phyloP scores from a whole-genome alignment of 768 basidiomycete species.

The Leccinum uliginosum region DNA sequence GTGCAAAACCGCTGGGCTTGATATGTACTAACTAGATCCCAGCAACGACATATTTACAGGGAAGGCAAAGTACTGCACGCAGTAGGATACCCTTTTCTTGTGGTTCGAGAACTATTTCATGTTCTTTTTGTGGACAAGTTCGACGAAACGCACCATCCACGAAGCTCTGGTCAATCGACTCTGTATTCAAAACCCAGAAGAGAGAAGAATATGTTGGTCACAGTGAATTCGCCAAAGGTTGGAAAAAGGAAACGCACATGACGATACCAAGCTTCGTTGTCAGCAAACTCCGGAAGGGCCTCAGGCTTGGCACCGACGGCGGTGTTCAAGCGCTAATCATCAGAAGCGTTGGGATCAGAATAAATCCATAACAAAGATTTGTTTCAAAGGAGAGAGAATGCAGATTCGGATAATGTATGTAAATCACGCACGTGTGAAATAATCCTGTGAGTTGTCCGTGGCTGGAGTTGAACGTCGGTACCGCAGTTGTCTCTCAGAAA shows the following conservation, averaged over 20 bases:
- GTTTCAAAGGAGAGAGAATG: background rate
- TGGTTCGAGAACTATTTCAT: background rate
- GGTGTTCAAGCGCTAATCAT: conserved; percentile 26
- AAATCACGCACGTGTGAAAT: conserved; percentile 39
- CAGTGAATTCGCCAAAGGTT: background rate
- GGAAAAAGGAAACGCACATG: conserved; percentile 19
- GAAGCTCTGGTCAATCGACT: conserved; percentile 15
- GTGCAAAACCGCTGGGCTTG: no score
- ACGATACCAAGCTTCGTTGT: conserved; percentile 35
- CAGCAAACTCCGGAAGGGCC: conserved; percentile 33
- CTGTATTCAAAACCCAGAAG: conserved; percentile 2
- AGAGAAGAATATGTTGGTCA: background rate
- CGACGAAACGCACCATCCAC: conserved; percentile 28
- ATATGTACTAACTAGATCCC: no score
- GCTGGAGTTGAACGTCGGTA: conserved; percentile 19
- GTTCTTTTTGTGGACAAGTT: conserved; percentile 11
- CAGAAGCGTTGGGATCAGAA: background rate
- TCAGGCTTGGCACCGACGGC: conserved; percentile 25
- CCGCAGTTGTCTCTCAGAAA: conserved; percentile 27
- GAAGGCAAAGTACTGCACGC: no score
- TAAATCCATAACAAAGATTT: background rate
- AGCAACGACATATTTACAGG: no score
- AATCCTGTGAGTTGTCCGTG: conserved; percentile 29
- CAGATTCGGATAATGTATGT: background rate
- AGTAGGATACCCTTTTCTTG: no score